A percentile compares a stretch with the other conserved stretches of the same genome.
phyloP scores from a whole-genome alignment of 73 alveolate genomes.

The Paraurostyla sp. region DNA sequence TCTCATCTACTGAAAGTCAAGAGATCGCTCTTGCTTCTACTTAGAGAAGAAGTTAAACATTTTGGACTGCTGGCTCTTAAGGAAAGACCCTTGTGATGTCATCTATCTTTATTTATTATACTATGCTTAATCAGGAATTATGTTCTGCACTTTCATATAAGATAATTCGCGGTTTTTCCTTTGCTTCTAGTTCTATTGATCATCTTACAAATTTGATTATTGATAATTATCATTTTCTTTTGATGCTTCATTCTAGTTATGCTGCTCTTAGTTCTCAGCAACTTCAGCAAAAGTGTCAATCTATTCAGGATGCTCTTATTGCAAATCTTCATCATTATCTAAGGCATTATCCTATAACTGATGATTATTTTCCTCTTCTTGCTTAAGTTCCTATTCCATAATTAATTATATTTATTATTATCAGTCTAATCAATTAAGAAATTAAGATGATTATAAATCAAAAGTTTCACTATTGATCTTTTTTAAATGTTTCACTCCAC shows the following conservation, averaged over 20 bases:
- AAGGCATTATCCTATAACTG: neutral
- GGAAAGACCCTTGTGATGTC: constrained; percentile 11
- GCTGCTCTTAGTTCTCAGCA: neutral
- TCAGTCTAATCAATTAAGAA: neutral
- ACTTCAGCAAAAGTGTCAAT: neutral
- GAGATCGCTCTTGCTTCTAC: constrained; percentile 49
- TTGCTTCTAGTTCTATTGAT: neutral
- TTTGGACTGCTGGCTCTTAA: constrained; percentile 3
- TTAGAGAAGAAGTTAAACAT: constrained; percentile 32
- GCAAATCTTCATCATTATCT: neutral
- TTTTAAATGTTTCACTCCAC: constrained; percentile 48
- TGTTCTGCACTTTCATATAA: constrained; percentile 23
- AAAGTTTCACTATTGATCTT: neutral
- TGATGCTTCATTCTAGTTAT: neutral
- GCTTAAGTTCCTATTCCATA: neutral
- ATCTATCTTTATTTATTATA: neutral
- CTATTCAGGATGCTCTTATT: neutral
- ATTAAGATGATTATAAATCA: constrained; percentile 17
- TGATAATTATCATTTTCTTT: neutral
- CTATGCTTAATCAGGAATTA: neutral
- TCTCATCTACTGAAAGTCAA: constrained; percentile 18
- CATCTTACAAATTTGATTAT: neutral
- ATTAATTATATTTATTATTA: no score
- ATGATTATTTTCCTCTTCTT: neutral
- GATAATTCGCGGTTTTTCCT: constrained; percentile 40